A percentile compares a stretch with the other conserved stretches of the same genome.
phyloP scores from a whole-genome alignment of 305 asterid species.

The Ajuga reptans region DNA sequence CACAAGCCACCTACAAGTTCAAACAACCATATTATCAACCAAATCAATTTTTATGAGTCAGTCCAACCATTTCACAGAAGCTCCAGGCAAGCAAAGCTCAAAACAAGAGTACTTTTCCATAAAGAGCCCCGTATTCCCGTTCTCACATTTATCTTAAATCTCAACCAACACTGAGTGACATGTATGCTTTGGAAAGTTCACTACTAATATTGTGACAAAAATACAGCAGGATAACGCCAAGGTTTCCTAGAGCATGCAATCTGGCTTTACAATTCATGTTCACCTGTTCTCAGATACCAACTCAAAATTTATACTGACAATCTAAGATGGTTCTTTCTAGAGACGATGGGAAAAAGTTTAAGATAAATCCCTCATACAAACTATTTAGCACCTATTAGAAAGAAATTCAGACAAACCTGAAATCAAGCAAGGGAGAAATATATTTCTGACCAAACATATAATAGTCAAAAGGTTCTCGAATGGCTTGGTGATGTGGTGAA shows the following conservation, averaged over 20 bases:
- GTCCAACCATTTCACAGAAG: constrained; percentile 8
- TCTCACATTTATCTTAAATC: neutral
- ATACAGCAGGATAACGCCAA: neutral
- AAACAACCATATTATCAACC: neutral
- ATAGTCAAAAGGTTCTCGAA: constrained; percentile 93
- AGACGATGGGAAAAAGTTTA: neutral
- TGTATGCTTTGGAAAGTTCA: neutral
- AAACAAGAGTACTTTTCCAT: neutral
- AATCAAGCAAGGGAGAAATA: constrained; percentile 63
- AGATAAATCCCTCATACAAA: neutral
- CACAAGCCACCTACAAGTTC: neutral
- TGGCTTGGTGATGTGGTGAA: constrained; percentile 67
- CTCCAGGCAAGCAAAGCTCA: constrained; percentile 15
- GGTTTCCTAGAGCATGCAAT: too few species aligned
- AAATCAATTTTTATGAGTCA: neutral
- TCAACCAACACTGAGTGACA: neutral
- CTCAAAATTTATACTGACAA: too few species aligned
- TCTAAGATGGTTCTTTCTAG: neutral
- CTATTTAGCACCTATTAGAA: neutral
- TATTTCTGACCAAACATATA: constrained; percentile 75
- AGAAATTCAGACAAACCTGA: constrained; percentile 47
- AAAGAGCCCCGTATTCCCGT: neutral
- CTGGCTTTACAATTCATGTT: too few species aligned
- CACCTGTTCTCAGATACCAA: too few species aligned
- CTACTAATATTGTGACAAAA: neutral